phyloP scores from a whole-genome alignment of 1,284 basidiomycete genomes.

The Puccinia sorghi region DNA sequence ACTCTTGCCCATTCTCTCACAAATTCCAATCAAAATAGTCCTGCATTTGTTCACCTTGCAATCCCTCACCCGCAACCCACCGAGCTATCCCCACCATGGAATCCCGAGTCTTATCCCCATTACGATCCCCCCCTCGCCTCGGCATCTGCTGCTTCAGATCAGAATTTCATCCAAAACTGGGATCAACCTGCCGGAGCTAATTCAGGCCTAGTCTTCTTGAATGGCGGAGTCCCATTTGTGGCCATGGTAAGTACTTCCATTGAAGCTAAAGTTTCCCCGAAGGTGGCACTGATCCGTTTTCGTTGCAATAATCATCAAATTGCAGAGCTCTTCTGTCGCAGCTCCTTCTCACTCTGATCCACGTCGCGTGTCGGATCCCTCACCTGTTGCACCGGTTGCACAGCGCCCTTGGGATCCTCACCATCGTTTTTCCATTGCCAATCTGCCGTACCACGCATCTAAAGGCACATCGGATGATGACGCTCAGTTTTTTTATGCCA shows the following conservation, averaged over 20 bases:
- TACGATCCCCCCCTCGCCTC: background rate
- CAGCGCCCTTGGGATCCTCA: constrained; percentile 42
- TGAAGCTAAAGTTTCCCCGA: background rate
- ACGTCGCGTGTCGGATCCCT: constrained; percentile 40
- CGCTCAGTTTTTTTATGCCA: background rate
- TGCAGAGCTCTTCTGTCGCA: background rate
- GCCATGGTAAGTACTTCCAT: constrained; percentile 1
- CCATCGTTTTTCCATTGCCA: constrained; percentile 27
- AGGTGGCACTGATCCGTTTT: background rate
- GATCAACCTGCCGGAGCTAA: background rate
- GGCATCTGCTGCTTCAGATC: background rate
- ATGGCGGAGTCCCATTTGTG: background rate
- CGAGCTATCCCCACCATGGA: background rate
- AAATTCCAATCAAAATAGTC: background rate
- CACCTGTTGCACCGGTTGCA: constrained; percentile 38
- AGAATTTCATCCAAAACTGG: background rate
- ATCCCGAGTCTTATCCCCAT: background rate
- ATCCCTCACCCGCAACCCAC: background rate
- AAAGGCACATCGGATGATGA: background rate
- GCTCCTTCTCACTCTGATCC: background rate
- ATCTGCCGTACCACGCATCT: background rate
- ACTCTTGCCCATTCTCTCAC: background rate
- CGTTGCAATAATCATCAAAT: background rate
- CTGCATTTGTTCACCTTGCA: background rate
- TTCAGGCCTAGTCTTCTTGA: background rate